These are phyloP conservation scores for Fragaria nilgerrensis DNA, from an alignment of 306 rosid species.

Conservation along the genomic window DNA sequence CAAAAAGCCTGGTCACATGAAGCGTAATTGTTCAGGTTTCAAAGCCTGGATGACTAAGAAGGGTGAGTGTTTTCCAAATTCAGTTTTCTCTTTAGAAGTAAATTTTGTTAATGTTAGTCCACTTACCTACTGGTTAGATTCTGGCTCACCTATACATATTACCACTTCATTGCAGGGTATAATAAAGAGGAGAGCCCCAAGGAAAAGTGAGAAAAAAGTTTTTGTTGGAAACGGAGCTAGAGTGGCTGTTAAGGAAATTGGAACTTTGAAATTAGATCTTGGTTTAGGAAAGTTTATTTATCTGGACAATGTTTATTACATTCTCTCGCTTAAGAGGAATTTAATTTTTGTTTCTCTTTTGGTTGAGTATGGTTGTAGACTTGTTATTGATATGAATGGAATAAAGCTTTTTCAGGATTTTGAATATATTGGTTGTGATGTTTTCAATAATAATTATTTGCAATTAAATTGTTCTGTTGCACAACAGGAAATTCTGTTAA, in stretches of 20 bases:
- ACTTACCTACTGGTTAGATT: neutral
- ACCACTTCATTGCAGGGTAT: neutral
- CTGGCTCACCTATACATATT: neutral
- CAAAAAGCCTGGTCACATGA: neutral
- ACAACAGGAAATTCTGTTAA: too few species aligned
- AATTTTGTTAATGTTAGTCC: neutral
- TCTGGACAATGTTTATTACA: neutral
- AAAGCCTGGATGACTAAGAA: neutral
- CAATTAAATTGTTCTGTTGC: too few species aligned
- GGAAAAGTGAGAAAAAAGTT: neutral
- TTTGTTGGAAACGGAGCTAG: neutral
- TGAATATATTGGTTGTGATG: too few species aligned
- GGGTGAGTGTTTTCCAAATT: neutral
- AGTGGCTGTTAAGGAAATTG: neutral
- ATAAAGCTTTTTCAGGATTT: too few species aligned
- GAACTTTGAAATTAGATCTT: neutral
- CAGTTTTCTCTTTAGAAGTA: neutral
- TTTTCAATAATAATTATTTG: too few species aligned
- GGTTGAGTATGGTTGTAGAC: too few species aligned
- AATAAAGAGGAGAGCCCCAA: neutral
- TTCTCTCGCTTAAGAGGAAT: neutral
- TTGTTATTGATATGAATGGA: too few species aligned
- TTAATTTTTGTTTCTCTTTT: neutral
- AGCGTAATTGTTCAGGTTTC: neutral
- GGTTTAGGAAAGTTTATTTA: neutral